Evolutionary conservation across 202 grass and related monocot genomes (phyloP), one percentile per base, ranked within the genome.

Genomic region (Panicum virgatum): DNA sequence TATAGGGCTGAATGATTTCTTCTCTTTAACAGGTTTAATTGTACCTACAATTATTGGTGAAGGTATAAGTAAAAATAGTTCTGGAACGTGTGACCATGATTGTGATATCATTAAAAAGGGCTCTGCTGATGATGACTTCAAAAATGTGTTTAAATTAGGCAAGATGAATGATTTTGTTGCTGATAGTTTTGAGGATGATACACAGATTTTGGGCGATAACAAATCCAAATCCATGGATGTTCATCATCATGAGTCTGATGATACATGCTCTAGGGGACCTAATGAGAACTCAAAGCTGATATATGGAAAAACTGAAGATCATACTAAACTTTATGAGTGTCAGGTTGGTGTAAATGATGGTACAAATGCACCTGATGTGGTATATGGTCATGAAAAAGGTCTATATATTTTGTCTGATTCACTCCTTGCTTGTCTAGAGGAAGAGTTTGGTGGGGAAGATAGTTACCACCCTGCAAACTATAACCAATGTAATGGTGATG

Each of bases 161-260:
- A 63, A 79, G 43, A 69, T 76, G 54, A 86, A 75, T 69, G 53
- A 34, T 83, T 56, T 91, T 62, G 82, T 91, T 61, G 74, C 86
- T 86, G 92, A 97, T 88, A 94, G 88, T 87, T 94, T 92, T 81
- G 90, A 97, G 89, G 88, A 90, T 81, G 85, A 93, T 84, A 65
- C 53, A 45, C 81, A 86, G 5, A 54, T 81, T 63, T 50, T 11
- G 48, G 65, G 52, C 43, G 42, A 75, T 26, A 75, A 62, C 51
- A 56, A 5, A 64, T 77, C 39, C 6, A 86, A 86, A 80, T 58
- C 46, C 54, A 71, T 23, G 65, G 34, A 29, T 85, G 7, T 58
- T 79, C 19, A 22, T 44, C 39, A 66, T 81, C 59, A 80, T 67
- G 81, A 89, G 46, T 53, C 32, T 79, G 77, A 84, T 71, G 45